Conservation (phyloP, 192 early-diverging fungal species). For the Pilaira anomala region DNA sequence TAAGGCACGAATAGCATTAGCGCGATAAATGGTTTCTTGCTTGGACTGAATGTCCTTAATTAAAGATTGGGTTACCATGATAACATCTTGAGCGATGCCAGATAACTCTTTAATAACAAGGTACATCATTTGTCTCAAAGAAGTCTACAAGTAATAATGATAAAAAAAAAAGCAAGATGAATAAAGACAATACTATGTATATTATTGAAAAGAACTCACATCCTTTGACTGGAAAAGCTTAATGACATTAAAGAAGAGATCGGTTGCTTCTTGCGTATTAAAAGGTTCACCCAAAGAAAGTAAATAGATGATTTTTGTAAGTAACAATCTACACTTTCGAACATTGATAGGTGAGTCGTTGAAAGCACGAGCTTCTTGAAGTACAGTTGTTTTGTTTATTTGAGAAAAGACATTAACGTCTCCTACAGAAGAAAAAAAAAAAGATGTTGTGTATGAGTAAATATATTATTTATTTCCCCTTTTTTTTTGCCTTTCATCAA, state of each 20-base stretch:
- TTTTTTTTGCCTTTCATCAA: neutral
- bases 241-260: constrained; percentile 96
- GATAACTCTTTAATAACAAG: constrained; percentile 96
- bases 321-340: constrained; percentile 85
- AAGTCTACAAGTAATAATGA: constrained; percentile 60
- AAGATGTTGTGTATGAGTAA: neutral
- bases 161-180: constrained; percentile 17
- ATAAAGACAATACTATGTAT: neutral
- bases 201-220: constrained; percentile 43
- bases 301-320: constrained; percentile 94
- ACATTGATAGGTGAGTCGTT: constrained; percentile 96
- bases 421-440: neutral
- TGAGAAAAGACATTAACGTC: constrained; percentile 80
- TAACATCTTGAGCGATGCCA: constrained; percentile 90
- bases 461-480: neutral
- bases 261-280: constrained; percentile 92
- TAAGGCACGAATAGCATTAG: constrained; percentile 93
- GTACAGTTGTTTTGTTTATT: constrained; percentile 87
- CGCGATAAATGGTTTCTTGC: constrained; percentile 87
- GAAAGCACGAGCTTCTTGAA: constrained; percentile 96
- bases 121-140: constrained; percentile 96
- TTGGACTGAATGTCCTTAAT: constrained; percentile 97
- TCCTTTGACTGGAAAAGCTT: constrained; percentile 97
- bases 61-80: constrained; percentile 93
- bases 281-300: constrained; percentile 88